Evolutionary conservation across 23 red algal species (phyloP), one percentile per base, ranked within the genome.

Genomic region (Gracilaria gracilis): DNA sequence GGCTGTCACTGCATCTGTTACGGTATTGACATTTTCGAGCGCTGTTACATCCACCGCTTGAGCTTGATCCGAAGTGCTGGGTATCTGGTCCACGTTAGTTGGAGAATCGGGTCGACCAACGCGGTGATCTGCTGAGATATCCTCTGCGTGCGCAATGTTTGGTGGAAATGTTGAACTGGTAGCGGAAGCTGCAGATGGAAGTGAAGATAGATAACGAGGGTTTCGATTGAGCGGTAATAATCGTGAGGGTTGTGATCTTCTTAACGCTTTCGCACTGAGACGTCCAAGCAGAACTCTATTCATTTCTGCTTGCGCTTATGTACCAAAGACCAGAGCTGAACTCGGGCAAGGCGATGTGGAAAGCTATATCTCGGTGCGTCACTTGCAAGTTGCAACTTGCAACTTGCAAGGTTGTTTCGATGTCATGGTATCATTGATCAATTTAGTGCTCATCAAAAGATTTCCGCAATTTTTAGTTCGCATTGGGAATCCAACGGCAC

Each of bases 101-200:
- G 38, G 13, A 31, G 46, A 25, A 37, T 77, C 72, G 20, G 72
- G 46, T 13, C 31, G 64, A 77, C n/a, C 72, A 9, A 28, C 42
- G 25, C 40, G 38, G 72, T 51, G 40, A 28, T 77, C 72, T 51
- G 46, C 20, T 1, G 31, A 12, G 9, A 16, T 50, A 31, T 27
- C 39, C 40, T 77, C 72, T 48, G 72, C 72, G 36, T 77, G 25
- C 72, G 39, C 72, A 46, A 74, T 19, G 36, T 46, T 74, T 42
- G 69, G 21, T 24, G 44, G 8, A 5, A 49, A n/a, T 29, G 2
- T 31, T 37, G 40, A 16, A 23, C 4, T 8, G 23, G 72, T 31
- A 19, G 27, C 23, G 7, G 40, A 49, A 4, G 39, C 19, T 1
- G 72, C 72, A 50, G 38, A 37, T 17, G 72, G 72, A 5, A 2